Evolutionary conservation across 2,329 filamentous ascomycete genomes (phyloP), one percentile per base, ranked within the genome.

Genomic region (Decorospora gaudefroyi): DNA sequence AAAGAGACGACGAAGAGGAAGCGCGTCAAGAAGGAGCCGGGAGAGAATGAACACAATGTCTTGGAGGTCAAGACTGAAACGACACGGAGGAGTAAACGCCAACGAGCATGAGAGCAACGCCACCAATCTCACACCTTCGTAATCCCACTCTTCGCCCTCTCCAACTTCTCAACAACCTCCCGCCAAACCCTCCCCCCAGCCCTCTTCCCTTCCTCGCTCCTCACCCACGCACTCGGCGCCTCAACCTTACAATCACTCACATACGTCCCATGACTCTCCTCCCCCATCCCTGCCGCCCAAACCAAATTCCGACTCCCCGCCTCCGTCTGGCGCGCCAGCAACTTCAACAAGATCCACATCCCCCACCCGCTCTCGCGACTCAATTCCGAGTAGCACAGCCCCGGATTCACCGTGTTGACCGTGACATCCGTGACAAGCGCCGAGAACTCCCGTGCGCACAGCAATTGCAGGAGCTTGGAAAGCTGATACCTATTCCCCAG

Each of bases 271-370:
- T 76, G 72, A 1, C 55, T 66, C 46, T 72, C 67, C 3, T 50
- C 41, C 0, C 72, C 72, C 12, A 51, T 54, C 5, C 56, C 36
- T 3, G 63, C 73, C 0, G 68, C 72, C 48, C 70, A 57, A 1
- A 74, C 71, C n/a, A 76, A 56, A 1, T 67, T 74, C 15, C 73
- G 51, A 6, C 61, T 62, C 0, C 74, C 74, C 2, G 70, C 67
- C 44, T 75, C 73, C 0, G 69, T 73, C 1, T 61, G 67, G 1
- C 73, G 55, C 3, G 66, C 71, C 10, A 69, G 46, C 4, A 65
- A 11, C 8, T 55, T 37, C 6, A 55, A 49, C n/a, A 59, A 5
- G 6, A 66, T 21, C 0, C n/a, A 10, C 33, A 1, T 59, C 12
- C 2, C n/a, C 22, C n/a, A 22, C 35, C 1, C 51, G 52, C 1